phyloP scores from a whole-genome alignment of 176 grass and related monocot species.

The Aechmea fasciata region DNA sequence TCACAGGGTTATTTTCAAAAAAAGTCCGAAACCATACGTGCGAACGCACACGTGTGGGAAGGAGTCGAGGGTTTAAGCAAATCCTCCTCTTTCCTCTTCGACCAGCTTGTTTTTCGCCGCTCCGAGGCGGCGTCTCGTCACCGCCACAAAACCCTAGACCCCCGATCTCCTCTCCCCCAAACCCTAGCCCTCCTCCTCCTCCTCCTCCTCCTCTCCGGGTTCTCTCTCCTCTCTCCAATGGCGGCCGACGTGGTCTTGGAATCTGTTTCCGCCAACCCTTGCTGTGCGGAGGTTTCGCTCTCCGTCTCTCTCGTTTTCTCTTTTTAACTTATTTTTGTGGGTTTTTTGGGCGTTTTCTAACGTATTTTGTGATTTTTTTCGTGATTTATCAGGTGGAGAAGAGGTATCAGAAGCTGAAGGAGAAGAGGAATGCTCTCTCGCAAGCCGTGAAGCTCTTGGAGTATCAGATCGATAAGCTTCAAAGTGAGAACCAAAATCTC shows the following conservation, averaged over 20 bases:
- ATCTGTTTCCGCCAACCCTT: conserved; percentile 29
- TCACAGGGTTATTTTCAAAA: no score
- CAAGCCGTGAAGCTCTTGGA: conserved; percentile 48
- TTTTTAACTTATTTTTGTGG: conserved; percentile 1
- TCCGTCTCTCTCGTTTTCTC: background rate
- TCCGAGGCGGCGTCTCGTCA: background rate
- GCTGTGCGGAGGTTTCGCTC: conserved; percentile 53
- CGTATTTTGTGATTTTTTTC: background rate
- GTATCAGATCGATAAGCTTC: conserved; percentile 30
- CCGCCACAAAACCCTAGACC: background rate
- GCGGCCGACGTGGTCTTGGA: background rate
- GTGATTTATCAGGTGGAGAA: conserved; percentile 43
- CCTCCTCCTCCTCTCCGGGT: background rate
- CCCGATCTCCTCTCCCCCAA: background rate
- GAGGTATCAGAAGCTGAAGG: conserved; percentile 50
- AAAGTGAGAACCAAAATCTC: conserved; percentile 35
- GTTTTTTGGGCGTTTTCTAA: background rate
- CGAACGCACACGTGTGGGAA: background rate
- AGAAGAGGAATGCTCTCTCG: conserved; percentile 41
- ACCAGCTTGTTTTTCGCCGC: no score
- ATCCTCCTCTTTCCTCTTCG: background rate
- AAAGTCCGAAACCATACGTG: background rate
- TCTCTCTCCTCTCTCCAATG: conserved; percentile 14
- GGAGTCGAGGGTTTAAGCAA: background rate
- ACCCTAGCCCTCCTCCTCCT: background rate